phyloP scores from a whole-genome alignment of 345 rosid species.

The Citrus sp. region DNA sequence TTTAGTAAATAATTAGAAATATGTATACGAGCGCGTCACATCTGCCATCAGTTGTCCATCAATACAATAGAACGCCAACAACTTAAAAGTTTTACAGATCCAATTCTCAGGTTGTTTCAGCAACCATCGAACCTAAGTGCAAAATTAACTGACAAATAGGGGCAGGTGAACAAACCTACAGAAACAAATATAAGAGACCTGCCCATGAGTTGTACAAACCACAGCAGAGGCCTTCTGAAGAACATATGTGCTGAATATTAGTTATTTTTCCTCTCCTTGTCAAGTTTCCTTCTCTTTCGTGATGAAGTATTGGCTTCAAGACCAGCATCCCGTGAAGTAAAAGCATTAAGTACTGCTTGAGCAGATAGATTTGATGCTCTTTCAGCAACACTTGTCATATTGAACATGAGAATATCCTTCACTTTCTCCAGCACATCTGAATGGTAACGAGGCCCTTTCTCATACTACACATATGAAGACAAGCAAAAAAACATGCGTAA shows the following conservation, averaged over 20 bases:
- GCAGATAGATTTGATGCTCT: conserved; percentile 10
- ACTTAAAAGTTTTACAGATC: neutral
- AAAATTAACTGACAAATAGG: neutral
- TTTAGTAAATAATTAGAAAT: too few species aligned
- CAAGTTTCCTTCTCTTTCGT: conserved; percentile 12
- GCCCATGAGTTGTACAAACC: neutral
- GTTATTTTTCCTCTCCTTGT: neutral
- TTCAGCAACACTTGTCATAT: conserved; percentile 18
- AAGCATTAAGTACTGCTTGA: neutral
- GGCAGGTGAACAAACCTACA: neutral
- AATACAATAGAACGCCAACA: neutral
- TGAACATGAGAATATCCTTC: conserved; percentile 28
- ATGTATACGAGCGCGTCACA: neutral
- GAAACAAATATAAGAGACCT: neutral
- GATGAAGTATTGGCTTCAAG: neutral
- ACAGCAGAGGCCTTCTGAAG: neutral
- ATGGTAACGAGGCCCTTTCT: conserved; percentile 11
- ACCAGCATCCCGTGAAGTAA: neutral
- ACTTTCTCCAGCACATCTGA: conserved; percentile 24
- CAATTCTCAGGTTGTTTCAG: neutral
- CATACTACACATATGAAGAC: conserved; percentile 24
- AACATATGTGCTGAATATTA: neutral
- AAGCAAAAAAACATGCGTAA: neutral
- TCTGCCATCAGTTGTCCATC: neutral
- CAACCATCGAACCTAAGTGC: neutral